Evolutionary conservation across 106 monocot genomes (phyloP).

Genomic region (Dendrobium officinale): DNA sequence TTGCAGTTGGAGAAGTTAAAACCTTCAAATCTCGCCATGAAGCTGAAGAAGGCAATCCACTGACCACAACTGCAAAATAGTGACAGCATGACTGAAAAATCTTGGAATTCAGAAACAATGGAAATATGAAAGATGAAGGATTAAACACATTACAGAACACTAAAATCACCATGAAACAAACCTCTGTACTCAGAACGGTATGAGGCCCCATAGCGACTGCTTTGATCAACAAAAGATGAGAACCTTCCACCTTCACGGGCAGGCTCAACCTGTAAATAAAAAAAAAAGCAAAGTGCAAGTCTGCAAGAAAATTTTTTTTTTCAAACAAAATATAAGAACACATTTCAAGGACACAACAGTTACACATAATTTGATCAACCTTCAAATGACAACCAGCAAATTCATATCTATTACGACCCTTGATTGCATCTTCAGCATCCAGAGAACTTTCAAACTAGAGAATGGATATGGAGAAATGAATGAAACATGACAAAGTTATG

Average conservation of each 20-base stretch:
- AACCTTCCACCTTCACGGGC: constrained; percentile 62
- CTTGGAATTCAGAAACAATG: background rate
- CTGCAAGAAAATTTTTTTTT: too few relatives aligned
- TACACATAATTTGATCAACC: constrained; percentile 19
- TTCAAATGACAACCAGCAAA: constrained; percentile 61
- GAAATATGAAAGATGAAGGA: background rate
- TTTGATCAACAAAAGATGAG: constrained; percentile 38
- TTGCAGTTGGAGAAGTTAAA: background rate
- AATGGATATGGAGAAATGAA: background rate
- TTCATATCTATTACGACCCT: constrained; percentile 66
- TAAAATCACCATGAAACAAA: constrained; percentile 6
- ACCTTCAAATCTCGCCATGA: constrained; percentile 93
- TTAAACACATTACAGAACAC: background rate
- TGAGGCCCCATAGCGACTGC: constrained; percentile 36
- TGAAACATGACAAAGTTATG: too few relatives aligned
- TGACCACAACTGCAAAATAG: constrained; percentile 37
- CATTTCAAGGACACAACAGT: background rate
- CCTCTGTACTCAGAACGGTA: constrained; percentile 69
- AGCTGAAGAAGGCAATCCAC: constrained; percentile 65
- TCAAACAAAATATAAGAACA: background rate
- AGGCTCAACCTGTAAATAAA: constrained; percentile 46
- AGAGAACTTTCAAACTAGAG: constrained; percentile 66
- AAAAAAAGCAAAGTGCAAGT: background rate
- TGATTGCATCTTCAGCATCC: constrained; percentile 63
- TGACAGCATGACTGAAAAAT: background rate